Evolutionary conservation across 495 filamentous ascomycete genomes (phyloP).

Genomic region (Pyronema omphalodes): DNA sequence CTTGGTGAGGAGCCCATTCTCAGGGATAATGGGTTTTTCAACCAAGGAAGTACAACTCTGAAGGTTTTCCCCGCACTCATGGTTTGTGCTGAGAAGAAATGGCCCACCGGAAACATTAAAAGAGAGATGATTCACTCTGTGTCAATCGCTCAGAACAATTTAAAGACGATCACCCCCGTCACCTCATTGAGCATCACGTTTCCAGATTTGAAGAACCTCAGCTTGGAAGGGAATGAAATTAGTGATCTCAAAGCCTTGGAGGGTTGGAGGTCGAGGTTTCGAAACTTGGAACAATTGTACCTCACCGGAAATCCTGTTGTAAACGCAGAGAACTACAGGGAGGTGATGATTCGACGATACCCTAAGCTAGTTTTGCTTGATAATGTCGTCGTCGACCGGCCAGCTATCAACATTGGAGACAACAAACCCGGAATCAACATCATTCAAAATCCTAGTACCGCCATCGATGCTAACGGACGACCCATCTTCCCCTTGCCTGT

Average conservation of each 20-base stretch:
- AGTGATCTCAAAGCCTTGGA: slow-evolving; percentile 28
- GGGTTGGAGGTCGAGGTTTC: slow-evolving; percentile 61
- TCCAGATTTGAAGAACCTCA: slow-evolving; percentile 56
- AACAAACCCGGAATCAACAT: slow-evolving; percentile 4
- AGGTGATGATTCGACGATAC: slow-evolving; percentile 64
- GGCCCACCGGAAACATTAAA: slow-evolving; percentile 45
- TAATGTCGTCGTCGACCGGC: slow-evolving; percentile 14
- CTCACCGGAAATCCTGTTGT: slow-evolving; percentile 59
- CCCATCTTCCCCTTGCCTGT: slow-evolving; percentile 42
- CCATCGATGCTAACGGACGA: slow-evolving; percentile 31
- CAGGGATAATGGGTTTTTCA: slow-evolving; percentile 54
- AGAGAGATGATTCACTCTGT: slow-evolving; percentile 57
- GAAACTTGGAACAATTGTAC: slow-evolving; percentile 56
- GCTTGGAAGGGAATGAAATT: slow-evolving; percentile 24
- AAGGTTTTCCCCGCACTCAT: slow-evolving; percentile 86
- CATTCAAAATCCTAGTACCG: slow-evolving; percentile 7
- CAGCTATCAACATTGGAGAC: slow-evolving; percentile 9
- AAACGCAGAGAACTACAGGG: slow-evolving; percentile 38
- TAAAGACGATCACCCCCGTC: slow-evolving; percentile 49
- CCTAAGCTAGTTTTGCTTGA: slow-evolving; percentile 49
- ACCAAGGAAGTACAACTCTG: slow-evolving; percentile 44
- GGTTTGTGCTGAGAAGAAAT: slow-evolving; percentile 55
- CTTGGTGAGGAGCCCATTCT: slow-evolving; percentile 52
- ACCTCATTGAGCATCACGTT: slow-evolving; percentile 54
- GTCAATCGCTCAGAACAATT: slow-evolving; percentile 56